Evolutionary conservation across 129 eudicot species (phyloP), one percentile per base, ranked within the genome.

Genomic region (Artemisia argyi): DNA sequence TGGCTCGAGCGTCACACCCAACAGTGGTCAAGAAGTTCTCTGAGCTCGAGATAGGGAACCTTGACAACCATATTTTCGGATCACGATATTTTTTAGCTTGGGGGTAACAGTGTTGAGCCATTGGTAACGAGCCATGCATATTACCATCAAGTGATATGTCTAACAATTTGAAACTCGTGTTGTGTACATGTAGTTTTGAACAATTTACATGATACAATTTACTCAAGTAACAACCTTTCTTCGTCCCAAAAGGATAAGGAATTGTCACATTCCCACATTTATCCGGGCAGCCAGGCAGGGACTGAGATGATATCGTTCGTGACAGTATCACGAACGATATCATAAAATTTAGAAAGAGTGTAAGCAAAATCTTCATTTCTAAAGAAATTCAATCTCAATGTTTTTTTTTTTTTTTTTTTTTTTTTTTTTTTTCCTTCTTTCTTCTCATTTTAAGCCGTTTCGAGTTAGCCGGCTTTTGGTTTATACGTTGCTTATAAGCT

Each of bases 1-100:
- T 52, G 13, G 69, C 80, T 75, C 76, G 65, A 46, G 77, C 35
- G 28, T 68, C 80, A 39, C 84, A 80, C 72, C 84, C 84, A 46
- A 80, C 68, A 3, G 76, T 28, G 18, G 58, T 75, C 12, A 80
- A 46, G 15, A 67, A 55, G 62, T 80, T 80, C 7, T 13, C 22
- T 11, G 62, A n/a, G 55, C 46, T 65, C 15, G 84, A 80, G 35
- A 79, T 3, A 1, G 18, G 72, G 53, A 79, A 74, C 53, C 75
- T 73, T 11, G 51, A 61, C 59, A 79, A 24, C 47, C 13, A 14
- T 4, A 62, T 50, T 11, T 0, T 22, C 20, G 79, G 78, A 7
- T 79, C 69, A 13, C 3, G 9, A 2, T 9, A 18, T 54, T 30
- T 1, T 10, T 9, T 3, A 24, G 14, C 14, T 14, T 50, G 12